Evolutionary conservation across 2,329 filamentous ascomycete genomes (phyloP), one percentile per base, ranked within the genome.

Genomic region (Ophiostoma quercus): DNA sequence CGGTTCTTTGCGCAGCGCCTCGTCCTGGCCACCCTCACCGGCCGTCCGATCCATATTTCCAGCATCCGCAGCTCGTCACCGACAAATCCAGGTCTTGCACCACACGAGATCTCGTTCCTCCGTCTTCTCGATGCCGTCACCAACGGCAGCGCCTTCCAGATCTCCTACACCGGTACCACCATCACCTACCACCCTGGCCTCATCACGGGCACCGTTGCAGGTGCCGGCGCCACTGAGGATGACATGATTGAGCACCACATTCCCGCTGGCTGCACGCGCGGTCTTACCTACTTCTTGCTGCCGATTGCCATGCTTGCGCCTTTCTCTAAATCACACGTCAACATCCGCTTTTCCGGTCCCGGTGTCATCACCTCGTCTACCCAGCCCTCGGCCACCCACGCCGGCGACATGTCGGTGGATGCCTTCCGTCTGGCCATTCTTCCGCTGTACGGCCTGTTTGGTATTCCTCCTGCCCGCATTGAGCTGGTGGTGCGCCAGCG

Each of bases 131-230:
- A 98, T 79, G 87, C 92, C 74, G 85, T 99, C 76, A 99, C 95
- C 77, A 99, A 99, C 83, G 95, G 95, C 80, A 92, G 91, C 71
- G 89, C 91, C 70, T 92, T 98, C 81, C 94, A 97, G 77, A 97
- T 99, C 75, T 97, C 93, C 12, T 95, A 96, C 81, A 97, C 93
- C 1, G 95, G 95, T 77, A 98, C 95, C 0, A 94, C 92, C 0
- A 87, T 99, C 70, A 90, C 94, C 51, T 99, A 96, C 81, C 90
- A 92, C 74, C 95, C 95, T 0, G 95, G 95, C 47, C 84, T 99
- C 57, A 96, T 99, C 76, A 95, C 92, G 0, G 95, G 95, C 72
- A 90, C 89, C 66, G 88, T 91, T 32, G 84, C 91, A 25, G 92
- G 92, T 22, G 85, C 89, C 67, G 92, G 92, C 75, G 83, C 81